phyloP scores from a whole-genome alignment of 1,284 basidiomycete genomes.

The Tilletia indica region DNA sequence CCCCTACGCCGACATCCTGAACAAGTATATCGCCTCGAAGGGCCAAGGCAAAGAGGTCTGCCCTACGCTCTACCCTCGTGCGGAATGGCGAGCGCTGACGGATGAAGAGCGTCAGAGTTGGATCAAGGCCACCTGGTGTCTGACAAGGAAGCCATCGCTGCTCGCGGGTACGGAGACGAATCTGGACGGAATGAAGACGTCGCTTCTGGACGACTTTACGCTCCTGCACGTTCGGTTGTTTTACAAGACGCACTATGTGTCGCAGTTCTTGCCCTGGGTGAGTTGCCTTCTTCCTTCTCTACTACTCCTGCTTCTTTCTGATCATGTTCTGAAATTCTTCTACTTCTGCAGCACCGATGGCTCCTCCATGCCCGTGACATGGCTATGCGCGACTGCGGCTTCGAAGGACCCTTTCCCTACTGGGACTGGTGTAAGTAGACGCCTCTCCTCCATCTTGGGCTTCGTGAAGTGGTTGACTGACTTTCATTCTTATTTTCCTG shows the following conservation, averaged over 20 bases:
- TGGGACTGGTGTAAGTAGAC: background rate
- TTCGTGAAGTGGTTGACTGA: background rate
- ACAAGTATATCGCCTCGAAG: background rate
- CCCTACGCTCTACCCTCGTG: background rate
- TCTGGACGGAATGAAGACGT: background rate
- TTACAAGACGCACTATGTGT: background rate
- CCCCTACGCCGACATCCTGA: background rate
- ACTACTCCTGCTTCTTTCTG: background rate
- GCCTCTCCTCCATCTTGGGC: background rate
- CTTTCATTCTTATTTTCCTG: background rate
- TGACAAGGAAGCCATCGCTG: background rate
- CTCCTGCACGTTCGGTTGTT: background rate
- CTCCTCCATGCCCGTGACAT: background rate
- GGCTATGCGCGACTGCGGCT: conserved; percentile 9
- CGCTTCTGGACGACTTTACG: background rate
- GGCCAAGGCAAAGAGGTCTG: background rate
- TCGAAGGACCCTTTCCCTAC: background rate
- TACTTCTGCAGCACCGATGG: background rate
- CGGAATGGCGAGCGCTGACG: conserved; percentile 1
- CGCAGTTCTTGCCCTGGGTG: background rate
- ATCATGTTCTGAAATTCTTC: background rate
- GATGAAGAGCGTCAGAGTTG: background rate
- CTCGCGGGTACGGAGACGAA: conserved; percentile 10
- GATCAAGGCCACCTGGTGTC: conserved; percentile 15
- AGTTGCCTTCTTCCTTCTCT: background rate